A percentile compares a stretch with the other conserved stretches of the same genome.
Conservation (phyloP, 2,329 filamentous ascomycete genomes). For the Boeremia exigua region DNA sequence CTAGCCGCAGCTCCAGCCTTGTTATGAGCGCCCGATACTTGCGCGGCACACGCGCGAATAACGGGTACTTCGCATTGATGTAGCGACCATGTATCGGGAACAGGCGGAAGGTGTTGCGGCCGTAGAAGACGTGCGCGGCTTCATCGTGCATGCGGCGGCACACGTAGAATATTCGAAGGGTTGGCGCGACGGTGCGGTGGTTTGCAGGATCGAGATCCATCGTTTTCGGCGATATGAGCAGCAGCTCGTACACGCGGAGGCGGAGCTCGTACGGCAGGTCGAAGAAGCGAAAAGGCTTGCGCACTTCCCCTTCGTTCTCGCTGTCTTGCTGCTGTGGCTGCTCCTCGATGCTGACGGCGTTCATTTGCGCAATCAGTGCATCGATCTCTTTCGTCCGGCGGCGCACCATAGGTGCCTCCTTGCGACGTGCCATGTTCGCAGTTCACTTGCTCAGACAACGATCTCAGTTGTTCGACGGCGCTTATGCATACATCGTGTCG, state of each 20-base stretch:
- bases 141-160: conserved; percentile 59
- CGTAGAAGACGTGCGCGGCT: conserved; percentile 59
- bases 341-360: conserved; percentile 28
- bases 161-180: conserved; percentile 71
- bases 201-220: conserved; percentile 73
- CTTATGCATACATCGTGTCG: conserved; percentile 53
- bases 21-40: conserved; percentile 66
- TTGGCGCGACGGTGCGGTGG: conserved; percentile 64
- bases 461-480: conserved; percentile 41
- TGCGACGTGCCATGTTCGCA: conserved; percentile 21
- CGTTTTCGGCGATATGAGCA: conserved; percentile 59
- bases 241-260: conserved; percentile 55
- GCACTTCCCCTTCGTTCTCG: conserved; percentile 11
- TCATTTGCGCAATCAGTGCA: conserved; percentile 33
- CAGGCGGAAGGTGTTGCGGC: conserved; percentile 59
- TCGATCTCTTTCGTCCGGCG: conserved; percentile 36
- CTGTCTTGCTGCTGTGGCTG: conserved; percentile 15
- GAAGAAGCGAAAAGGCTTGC: conserved; percentile 57
- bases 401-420: conserved; percentile 22
- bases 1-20: conserved; percentile 72
- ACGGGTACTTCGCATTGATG: conserved; percentile 75
- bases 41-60: conserved; percentile 69
- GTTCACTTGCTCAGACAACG: conserved; percentile 26
- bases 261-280: conserved; percentile 61
- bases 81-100: conserved; percentile 62